Percentiles rank a stretch among this genome's conserved stretches.
Evolutionary conservation across 495 filamentous ascomycete genomes (phyloP).

Genomic region (Extremus antarcticus): DNA sequence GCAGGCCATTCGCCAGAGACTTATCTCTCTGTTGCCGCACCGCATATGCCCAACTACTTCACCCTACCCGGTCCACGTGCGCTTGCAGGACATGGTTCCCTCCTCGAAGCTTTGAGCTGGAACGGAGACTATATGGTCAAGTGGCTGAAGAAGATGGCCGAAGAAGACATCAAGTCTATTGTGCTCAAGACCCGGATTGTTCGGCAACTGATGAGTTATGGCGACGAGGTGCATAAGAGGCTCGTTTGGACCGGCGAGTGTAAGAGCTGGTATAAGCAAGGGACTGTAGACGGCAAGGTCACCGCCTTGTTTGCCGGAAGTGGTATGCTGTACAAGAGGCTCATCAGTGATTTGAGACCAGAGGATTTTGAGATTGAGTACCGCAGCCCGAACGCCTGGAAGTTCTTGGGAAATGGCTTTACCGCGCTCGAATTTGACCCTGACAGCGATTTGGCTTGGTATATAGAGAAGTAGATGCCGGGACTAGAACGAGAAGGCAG

Average conservation of each 20-base stretch:
- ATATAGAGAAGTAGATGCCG: too few species aligned
- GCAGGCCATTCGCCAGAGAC: too few species aligned
- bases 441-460: too few species aligned
- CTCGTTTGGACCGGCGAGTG: slow-evolving; percentile 15
- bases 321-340: not conserved
- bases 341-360: slow-evolving; percentile 1
- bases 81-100: slow-evolving; percentile 24
- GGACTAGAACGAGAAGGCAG: too few species aligned
- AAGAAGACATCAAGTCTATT: slow-evolving; percentile 35
- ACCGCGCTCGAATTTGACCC: slow-evolving; percentile 3
- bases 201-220: slow-evolving; percentile 7
- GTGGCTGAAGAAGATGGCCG: slow-evolving; percentile 38
- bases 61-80: slow-evolving; percentile 26
- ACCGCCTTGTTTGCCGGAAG: slow-evolving; percentile 7
- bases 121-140: slow-evolving; percentile 42
- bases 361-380: slow-evolving; percentile 13
- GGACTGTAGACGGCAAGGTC: slow-evolving; percentile 9
- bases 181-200: slow-evolving; percentile 8
- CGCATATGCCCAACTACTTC: slow-evolving; percentile 28
- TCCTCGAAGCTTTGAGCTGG: slow-evolving; percentile 36
- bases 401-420: slow-evolving; percentile 9
- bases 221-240: slow-evolving; percentile 9
- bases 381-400: slow-evolving; percentile 2
- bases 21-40: slow-evolving; percentile 25
- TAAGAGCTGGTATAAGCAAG: slow-evolving; percentile 17